Evolutionary conservation across 2,329 filamentous ascomycete species (phyloP), one percentile per base, ranked within the genome.

Genomic region (Esteya vermicola): DNA sequence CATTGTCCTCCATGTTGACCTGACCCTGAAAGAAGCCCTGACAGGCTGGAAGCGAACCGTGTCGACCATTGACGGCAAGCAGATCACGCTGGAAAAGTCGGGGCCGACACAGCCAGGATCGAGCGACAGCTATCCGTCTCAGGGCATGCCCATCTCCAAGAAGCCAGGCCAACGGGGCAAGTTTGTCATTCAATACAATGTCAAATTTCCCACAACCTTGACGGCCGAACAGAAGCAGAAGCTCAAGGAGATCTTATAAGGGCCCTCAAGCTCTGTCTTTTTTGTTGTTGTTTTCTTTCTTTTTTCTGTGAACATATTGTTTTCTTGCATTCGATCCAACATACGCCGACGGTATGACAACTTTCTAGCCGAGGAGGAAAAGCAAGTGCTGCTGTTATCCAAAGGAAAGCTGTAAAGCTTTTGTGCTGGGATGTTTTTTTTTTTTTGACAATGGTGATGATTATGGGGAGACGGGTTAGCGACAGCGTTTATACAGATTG

Each of bases 71-170:
- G 91, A 98, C 53, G 84, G 84, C 50, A 88, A 84, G 55, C 81
- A 88, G 52, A 65, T 98, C 50, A 75, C 68, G 38, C 72, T 96
- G 30, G 75, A 84, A 33, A 88, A 86, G 58, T 64, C 69, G 6
- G 89, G 88, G 0, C 89, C 89, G 1, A 96, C 89, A 7, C 80
- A 82, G 43, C 88, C 89, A 0, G 85, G 81, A 12, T 83, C 78
- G 57, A 77, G 77, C 51, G 88, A 95, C 49, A 67, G 69, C 25
- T 98, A 83, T 55, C 91, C 91, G 0, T 72, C 75, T 6, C 68
- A 84, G n/a, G 91, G 91, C 43, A 96, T 98, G 91, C 86, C 88
- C 28, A 78, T 91, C 53, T 85, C 84, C 45, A 96, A 94, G 71
- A 89, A 86, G 56, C 85, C 84, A 0, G 75, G 66, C 43, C 73